Evolutionary conservation across 768 basidiomycete species (phyloP), one percentile per base, ranked within the genome.

Genomic region (Rubroboletus pulcherrimus): DNA sequence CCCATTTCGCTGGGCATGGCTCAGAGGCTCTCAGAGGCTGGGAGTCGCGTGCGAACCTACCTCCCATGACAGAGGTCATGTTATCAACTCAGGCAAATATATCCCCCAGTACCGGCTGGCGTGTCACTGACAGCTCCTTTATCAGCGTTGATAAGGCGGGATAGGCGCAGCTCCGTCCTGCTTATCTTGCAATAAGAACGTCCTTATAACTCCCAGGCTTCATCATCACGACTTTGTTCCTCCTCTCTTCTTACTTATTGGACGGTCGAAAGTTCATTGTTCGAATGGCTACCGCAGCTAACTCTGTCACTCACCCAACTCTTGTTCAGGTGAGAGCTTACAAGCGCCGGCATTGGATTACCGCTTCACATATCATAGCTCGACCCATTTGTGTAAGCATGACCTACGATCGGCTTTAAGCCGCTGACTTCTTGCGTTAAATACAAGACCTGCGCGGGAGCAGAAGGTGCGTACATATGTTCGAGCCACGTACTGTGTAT

Each of bases 301-400:
- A 87, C 66, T 86, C 84, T 49, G 74, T 81, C 17, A 67, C 81
- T 8, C 78, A 84, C 62, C 83, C 81, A 10, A 86, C 81, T 26
- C 59, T 87, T 35, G 75, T 88, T 53, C 68, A 80, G 70, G 84
- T 84, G 57, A 57, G 73, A 35, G 19, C 14, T 52, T 48, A 24
- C 4, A 19, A 21, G 5, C 49, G 21, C 30, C 34, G 7, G n/a
- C 17, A 15, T 42, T 35, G 15, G 10, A 39, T 38, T 26, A 49
- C 24, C 37, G 1, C 49, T 34, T 47, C 30, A 52, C 15, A 46
- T 33, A 30, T 45, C 6, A 24, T 38, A 87, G 85, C 78, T 87
- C 49, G 86, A 89, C 65, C 87, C 87, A 2, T 87, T 87, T 64
- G 63, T 82, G 85, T 87, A 62, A 75, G 83, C 17, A 39, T 45